Evolutionary conservation across 2,329 filamentous ascomycete species (phyloP).

Genomic region (Mollisiaceae sp.): DNA sequence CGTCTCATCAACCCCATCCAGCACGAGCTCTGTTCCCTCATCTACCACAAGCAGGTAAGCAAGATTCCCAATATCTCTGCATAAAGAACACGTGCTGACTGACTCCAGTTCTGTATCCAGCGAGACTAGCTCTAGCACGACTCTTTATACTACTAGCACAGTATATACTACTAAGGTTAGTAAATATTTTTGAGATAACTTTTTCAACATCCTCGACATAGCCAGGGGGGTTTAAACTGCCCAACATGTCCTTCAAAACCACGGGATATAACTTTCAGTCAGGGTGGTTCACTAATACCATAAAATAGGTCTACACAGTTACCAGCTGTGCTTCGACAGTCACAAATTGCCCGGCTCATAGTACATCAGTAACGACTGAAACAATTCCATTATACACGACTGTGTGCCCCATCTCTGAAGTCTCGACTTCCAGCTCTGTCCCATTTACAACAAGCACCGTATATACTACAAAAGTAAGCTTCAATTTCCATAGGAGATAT

Average conservation of each 20-base stretch:
- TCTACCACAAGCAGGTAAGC: background rate
- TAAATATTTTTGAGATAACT: background rate
- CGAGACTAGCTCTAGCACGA: background rate
- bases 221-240: too few relatives aligned
- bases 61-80: too few relatives aligned
- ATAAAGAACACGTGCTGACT: too few relatives aligned
- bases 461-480: background rate
- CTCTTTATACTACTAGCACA: background rate
- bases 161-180: background rate
- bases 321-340: constrained; percentile 54
- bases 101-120: background rate
- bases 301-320: constrained; percentile 50
- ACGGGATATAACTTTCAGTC: background rate
- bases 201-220: background rate
- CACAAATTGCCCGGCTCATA: constrained; percentile 55
- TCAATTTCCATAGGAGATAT: background rate
- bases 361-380: constrained; percentile 43
- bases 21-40: background rate
- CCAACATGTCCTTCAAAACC: too few relatives aligned
- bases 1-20: background rate
- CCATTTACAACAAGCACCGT: constrained; percentile 1
- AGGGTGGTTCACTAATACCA: constrained; percentile 54
- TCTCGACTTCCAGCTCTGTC: background rate
- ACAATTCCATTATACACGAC: constrained; percentile 46
- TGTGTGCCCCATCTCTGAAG: constrained; percentile 45